Evolutionary conservation across 768 basidiomycete species (phyloP).

Genomic region (Trametes gibbosa): DNA sequence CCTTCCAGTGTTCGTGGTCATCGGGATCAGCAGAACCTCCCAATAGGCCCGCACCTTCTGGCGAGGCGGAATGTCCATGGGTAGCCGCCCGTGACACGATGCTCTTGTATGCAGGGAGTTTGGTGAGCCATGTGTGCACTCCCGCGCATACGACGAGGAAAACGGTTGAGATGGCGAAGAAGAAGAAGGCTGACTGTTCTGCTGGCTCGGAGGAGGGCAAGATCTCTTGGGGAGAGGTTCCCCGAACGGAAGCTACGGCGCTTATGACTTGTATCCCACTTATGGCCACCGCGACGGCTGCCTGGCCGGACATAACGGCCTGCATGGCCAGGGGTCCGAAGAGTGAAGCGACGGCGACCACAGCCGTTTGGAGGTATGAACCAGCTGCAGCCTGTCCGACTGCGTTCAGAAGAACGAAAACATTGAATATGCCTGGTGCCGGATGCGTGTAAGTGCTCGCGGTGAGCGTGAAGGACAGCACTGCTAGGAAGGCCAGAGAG

Average conservation of each 20-base stretch:
- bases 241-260: constrained; percentile 52
- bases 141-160: constrained; percentile 57
- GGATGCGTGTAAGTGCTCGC: constrained; percentile 62
- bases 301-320: constrained; percentile 79
- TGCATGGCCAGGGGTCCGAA: constrained; percentile 76
- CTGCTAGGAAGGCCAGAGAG: constrained; percentile 48
- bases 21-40: constrained; percentile 28
- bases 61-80: neutral
- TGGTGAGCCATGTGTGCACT: constrained; percentile 57
- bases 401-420: constrained; percentile 62
- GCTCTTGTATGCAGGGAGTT: constrained; percentile 56
- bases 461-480: constrained; percentile 58
- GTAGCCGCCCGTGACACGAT: constrained; percentile 33
- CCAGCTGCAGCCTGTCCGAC: constrained; percentile 58
- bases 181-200: constrained; percentile 66
- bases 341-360: constrained; percentile 77
- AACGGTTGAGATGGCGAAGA: constrained; percentile 67
- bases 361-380: constrained; percentile 74
- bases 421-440: constrained; percentile 55
- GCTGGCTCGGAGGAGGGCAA: constrained; percentile 41
- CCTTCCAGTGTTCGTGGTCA: constrained; percentile 22
- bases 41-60: constrained; percentile 24
- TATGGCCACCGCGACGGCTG: constrained; percentile 79
- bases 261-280: constrained; percentile 74
- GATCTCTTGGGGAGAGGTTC: constrained; percentile 9